These are phyloP conservation scores for Mycena galericulata DNA, from an alignment of 768 basidiomycete species.

Conservation along the genomic window DNA sequence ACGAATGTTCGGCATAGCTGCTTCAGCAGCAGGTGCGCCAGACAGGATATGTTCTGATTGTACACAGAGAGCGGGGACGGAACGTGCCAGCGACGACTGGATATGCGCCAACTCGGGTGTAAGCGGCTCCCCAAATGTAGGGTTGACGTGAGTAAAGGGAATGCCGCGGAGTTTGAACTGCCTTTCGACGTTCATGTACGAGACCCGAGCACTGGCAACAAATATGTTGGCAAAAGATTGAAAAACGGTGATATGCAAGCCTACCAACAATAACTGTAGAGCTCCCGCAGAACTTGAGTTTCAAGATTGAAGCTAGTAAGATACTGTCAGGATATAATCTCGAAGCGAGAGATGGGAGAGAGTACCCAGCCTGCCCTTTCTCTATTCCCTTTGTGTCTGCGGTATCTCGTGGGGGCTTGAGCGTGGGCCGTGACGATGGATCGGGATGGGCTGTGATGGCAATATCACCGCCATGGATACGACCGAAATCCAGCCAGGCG, in stretches of 20 bases:
- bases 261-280: conserved; percentile 92
- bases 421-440: conserved; percentile 26
- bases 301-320: conserved; percentile 73
- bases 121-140: conserved; percentile 55
- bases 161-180: conserved; percentile 89
- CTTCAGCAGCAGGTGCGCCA: conserved; percentile 88
- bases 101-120: conserved; percentile 64
- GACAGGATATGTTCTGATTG: conserved; percentile 84
- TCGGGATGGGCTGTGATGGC: conserved; percentile 32
- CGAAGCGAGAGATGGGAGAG: background rate
- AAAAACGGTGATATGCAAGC: conserved; percentile 19
- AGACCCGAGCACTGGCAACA: conserved; percentile 81
- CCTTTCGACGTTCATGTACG: conserved; percentile 89
- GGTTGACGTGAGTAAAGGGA: conserved; percentile 80
- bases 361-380: conserved; percentile 38
- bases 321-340: background rate
- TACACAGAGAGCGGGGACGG: conserved; percentile 87
- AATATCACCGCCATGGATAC: conserved; percentile 66
- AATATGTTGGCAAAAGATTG: background rate
- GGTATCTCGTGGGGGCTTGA: conserved; percentile 29
- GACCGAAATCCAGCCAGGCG: conserved; percentile 79
- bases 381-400: conserved; percentile 43
- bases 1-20: conserved; percentile 92
- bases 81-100: conserved; percentile 80
- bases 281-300: conserved; percentile 77